These are phyloP conservation scores for Beta macrorhiza DNA, from an alignment of 179 eudicot genomes.

Conservation along the genomic window DNA sequence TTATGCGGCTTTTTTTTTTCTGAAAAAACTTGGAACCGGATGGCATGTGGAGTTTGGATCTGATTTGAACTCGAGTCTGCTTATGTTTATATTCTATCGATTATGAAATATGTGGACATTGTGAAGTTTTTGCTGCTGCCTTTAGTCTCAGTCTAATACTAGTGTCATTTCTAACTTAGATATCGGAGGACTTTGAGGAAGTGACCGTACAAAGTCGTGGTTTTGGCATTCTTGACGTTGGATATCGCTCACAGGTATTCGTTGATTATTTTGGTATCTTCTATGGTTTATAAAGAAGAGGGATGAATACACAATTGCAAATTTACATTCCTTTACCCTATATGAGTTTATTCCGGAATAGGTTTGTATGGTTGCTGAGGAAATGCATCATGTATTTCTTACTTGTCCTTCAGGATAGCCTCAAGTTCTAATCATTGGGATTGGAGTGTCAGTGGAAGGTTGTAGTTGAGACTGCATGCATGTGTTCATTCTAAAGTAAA, in stretches of 20 bases:
- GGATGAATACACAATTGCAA: background rate
- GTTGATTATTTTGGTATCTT: conserved; percentile 4
- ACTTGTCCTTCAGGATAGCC: background rate
- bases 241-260: conserved; percentile 82
- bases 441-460: background rate
- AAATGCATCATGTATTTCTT: conserved; percentile 2
- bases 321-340: background rate
- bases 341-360: background rate
- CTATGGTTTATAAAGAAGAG: background rate
- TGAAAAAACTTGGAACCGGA: background rate
- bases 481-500: background rate
- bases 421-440: background rate
- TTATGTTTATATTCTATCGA: background rate
- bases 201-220: conserved; percentile 95
- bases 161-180: conserved; percentile 35
- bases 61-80: background rate
- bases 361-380: conserved; percentile 3
- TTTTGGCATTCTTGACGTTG: conserved; percentile 96
- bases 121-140: conserved; percentile 8
- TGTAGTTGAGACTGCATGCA: background rate
- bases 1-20: too few relatives aligned
- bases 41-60: background rate
- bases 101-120: background rate
- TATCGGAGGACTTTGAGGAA: conserved; percentile 92
- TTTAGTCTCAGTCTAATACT: conserved; percentile 9